A percentile compares a stretch with the other conserved stretches of the same genome.
These are phyloP conservation scores for Apiospora sp. DNA, from an alignment of 2,329 filamentous ascomycete species.

Conservation along the genomic window DNA sequence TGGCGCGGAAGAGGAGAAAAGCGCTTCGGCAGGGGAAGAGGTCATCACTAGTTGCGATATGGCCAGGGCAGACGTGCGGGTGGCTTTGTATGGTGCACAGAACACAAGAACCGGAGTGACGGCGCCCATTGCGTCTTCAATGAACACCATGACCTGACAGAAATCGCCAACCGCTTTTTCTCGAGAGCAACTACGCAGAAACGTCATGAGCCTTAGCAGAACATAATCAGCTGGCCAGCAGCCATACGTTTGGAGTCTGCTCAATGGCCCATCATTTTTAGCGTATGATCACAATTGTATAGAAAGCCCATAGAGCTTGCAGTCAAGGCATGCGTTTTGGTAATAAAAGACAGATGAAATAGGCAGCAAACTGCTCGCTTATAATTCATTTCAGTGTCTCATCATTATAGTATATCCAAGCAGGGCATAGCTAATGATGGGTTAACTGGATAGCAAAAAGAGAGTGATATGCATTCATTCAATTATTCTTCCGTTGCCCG, in stretches of 20 bases:
- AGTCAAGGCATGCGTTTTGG: not conserved
- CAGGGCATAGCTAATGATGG: too few species aligned
- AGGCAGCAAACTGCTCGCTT: too few species aligned
- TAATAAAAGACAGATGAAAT: not conserved
- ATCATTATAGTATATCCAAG: too few species aligned
- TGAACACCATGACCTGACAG: not conserved
- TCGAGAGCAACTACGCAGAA: not conserved
- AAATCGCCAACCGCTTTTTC: not conserved
- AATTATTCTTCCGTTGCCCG: too few species aligned
- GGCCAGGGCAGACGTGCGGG: too few species aligned
- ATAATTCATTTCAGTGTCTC: too few species aligned
- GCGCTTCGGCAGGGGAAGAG: conserved; percentile 45
- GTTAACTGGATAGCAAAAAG: too few species aligned
- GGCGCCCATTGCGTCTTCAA: not conserved
- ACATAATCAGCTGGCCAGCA: not conserved
- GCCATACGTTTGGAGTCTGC: not conserved
- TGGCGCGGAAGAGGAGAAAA: conserved; percentile 44
- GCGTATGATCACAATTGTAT: not conserved
- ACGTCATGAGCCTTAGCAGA: not conserved
- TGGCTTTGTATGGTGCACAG: not conserved
- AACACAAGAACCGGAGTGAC: not conserved
- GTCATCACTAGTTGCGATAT: conserved; percentile 33
- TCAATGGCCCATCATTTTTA: not conserved
- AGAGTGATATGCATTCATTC: too few species aligned
- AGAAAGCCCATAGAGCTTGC: not conserved